These are phyloP conservation scores for Conringia planisiliqua DNA, from an alignment of 345 rosid genomes.

Conservation along the genomic window DNA sequence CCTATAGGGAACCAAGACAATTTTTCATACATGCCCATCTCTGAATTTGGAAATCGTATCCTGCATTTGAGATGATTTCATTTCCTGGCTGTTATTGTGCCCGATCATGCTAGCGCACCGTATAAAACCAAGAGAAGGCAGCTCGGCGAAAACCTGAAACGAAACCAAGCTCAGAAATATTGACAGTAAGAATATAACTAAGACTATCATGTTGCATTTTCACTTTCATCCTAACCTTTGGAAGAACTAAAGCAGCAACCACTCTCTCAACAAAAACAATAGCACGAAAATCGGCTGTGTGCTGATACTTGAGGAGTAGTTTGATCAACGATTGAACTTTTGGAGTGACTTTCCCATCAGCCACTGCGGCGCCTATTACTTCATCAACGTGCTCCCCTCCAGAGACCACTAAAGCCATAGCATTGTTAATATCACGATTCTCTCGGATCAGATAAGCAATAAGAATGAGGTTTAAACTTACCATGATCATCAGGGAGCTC, in stretches of 20 bases:
- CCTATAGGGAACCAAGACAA: neutral
- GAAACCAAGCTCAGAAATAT: neutral
- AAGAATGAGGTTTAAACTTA: conserved; percentile 32
- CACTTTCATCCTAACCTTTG: conserved; percentile 57
- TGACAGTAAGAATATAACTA: neutral
- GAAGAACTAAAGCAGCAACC: conserved; percentile 96
- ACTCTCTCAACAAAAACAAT: conserved; percentile 98
- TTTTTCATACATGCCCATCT: conserved; percentile 80
- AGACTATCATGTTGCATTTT: neutral
- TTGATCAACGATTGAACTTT: conserved; percentile 91
- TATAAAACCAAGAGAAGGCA: conserved; percentile 85
- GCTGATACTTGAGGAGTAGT: conserved; percentile 79
- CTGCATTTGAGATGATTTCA: conserved; percentile 94
- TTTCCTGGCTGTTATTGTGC: conserved; percentile 94
- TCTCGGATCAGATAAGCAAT: neutral
- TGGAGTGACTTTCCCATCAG: conserved; percentile 99
- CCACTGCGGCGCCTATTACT: conserved; percentile 94
- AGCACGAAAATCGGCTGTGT: conserved; percentile 94
- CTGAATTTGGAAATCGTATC: conserved; percentile 88
- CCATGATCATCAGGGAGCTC: conserved; percentile 95
- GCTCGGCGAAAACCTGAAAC: conserved; percentile 84
- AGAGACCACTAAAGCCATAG: conserved; percentile 60
- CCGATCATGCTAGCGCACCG: conserved; percentile 94
- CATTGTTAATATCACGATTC: neutral
- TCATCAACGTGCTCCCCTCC: conserved; percentile 97